Evolutionary conservation across 768 basidiomycete species (phyloP), one percentile per base, ranked within the genome.

Genomic region (Amanita rubescens): DNA sequence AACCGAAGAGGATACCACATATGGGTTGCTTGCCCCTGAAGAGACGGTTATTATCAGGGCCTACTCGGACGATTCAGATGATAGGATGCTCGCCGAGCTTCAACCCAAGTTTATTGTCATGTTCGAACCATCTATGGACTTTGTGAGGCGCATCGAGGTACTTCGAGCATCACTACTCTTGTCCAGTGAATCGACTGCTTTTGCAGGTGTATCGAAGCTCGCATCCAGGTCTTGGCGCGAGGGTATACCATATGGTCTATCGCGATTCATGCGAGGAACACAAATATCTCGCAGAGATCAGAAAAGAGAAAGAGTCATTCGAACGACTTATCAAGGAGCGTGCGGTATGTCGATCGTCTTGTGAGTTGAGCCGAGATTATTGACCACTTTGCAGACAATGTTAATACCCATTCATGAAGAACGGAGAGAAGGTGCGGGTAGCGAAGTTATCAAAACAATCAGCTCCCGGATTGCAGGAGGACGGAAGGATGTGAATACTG

Each of bases 221-320:
- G 3, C 84, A 86, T 68, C 86, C 91, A 0, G 90, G 90, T 0
- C 68, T 95, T 5, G 85, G 78, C 0, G 82, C 98, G 0, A 76
- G 94, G 12, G 87, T 97, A 2, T 98, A 98, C 68, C 94, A 97
- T 65, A 87, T 96, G 87, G 73, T 92, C n/a, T 98, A 98, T 67
- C 78, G 82, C 53, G 82, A 89, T 61, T 94, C 91, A 45, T 88
- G 87, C 58, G 96, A 99, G 66, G 96, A 99, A 61, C 93, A 95
- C 67, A 90, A 90, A 65, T 99, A 96, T 66, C 78, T 99, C 27
- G 86, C 89, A 25, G 87, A 84, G 2, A 79, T 97, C 27, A 75
- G 93, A 45, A 82, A 84, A 55, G 96, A 99, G 71, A 97, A 96
- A 65, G 89, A 95, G 49, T 84, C 93, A 0, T 98, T 98, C 61